Conservation (phyloP, 768 basidiomycete species). For the Lactarius hatsudake region DNA sequence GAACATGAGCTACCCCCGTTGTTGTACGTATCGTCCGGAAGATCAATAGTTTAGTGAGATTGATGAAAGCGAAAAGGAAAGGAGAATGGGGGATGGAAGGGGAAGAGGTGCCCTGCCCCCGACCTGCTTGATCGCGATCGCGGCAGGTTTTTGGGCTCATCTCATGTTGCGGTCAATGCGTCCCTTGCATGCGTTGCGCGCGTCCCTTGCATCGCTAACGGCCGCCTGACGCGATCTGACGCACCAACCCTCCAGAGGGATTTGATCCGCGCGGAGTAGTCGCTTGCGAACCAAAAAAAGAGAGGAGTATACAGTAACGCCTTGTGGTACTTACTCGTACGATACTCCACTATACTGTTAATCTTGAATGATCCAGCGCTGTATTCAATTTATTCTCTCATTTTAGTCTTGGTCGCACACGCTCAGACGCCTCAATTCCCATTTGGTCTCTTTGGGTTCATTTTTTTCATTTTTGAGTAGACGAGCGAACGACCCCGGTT, state of each 20-base stretch:
- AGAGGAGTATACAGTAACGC: not conserved
- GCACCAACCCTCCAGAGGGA: not conserved
- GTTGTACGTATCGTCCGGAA: slow-evolving; percentile 19
- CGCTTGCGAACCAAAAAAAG: not conserved
- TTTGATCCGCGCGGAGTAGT: not conserved
- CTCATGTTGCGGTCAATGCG: not conserved
- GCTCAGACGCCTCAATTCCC: not conserved
- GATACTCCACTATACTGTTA: not conserved
- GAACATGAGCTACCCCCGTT: not conserved
- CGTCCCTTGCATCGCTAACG: not conserved
- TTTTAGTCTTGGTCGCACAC: not conserved
- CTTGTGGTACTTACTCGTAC: not conserved
- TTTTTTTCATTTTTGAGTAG: not conserved
- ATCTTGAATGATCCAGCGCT: not conserved
- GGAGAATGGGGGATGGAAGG: too few species aligned
- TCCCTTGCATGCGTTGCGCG: not conserved
- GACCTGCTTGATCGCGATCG: not conserved
- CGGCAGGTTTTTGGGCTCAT: not conserved
- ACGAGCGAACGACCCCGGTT: not conserved
- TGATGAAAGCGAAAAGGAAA: not conserved
- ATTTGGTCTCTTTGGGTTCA: not conserved
- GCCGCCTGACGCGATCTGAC: not conserved
- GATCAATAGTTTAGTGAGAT: slow-evolving; percentile 8
- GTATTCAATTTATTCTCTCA: not conserved
- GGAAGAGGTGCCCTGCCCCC: not conserved